These are phyloP conservation scores for Pyrenophora tritici-repentis DNA, from an alignment of 2,329 filamentous ascomycete species.

Conservation along the genomic window DNA sequence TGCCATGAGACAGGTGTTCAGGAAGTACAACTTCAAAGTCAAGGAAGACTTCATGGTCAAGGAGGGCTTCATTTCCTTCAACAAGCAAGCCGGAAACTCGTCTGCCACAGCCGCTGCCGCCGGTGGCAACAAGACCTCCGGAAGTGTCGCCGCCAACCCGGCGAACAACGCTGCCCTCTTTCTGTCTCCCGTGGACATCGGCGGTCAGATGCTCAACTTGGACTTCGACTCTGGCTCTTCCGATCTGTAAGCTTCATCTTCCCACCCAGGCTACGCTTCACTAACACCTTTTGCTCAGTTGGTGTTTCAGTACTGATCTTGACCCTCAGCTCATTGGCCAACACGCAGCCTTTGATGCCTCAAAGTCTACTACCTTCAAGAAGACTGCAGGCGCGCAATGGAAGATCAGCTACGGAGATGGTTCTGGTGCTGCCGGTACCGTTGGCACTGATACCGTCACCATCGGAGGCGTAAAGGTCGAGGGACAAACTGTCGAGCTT, in stretches of 20 bases:
- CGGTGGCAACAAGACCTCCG: constrained; percentile 48
- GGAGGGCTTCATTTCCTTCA: constrained; percentile 48
- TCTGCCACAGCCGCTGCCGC: constrained; percentile 14
- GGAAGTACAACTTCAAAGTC: constrained; percentile 64
- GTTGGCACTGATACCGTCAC: constrained; percentile 71
- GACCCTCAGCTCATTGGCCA: constrained; percentile 50
- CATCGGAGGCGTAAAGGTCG: constrained; percentile 67
- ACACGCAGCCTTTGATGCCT: constrained; percentile 62
- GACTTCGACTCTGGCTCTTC: constrained; percentile 79
- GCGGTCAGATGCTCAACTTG: constrained; percentile 69
- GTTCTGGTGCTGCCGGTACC: constrained; percentile 64
- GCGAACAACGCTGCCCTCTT: constrained; percentile 71
- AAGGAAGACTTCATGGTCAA: constrained; percentile 25
- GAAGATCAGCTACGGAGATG: constrained; percentile 71
- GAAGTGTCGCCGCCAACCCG: constrained; percentile 67
- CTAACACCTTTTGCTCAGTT: constrained; percentile 51
- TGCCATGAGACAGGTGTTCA: constrained; percentile 68
- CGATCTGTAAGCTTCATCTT: constrained; percentile 60
- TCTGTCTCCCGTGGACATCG: constrained; percentile 70
- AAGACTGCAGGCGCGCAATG: constrained; percentile 59
- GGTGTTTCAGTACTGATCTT: constrained; percentile 71
- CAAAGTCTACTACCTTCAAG: constrained; percentile 58
- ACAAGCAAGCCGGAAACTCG: constrained; percentile 19
- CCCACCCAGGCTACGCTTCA: neutral
- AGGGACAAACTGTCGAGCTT: constrained; percentile 69